Evolutionary conservation across 2,329 filamentous ascomycete genomes (phyloP), one percentile per base, ranked within the genome.

Genomic region (Colletotrichum godetiae): DNA sequence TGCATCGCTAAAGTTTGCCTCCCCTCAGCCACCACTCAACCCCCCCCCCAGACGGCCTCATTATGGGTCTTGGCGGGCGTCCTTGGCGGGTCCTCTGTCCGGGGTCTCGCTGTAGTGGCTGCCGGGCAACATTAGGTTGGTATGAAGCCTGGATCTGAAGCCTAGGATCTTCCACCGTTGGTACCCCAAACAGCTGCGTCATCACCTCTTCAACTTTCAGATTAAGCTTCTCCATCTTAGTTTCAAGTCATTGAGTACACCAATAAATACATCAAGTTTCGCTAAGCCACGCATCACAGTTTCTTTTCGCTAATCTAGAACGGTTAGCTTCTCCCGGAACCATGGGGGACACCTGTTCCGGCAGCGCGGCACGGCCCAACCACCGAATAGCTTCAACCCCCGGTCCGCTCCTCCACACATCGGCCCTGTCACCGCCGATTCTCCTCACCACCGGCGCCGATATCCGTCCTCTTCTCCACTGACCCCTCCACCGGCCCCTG

Each of bases 11-110:
- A 29, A 55, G 29, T 62, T 37, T n/a, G 22, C 31, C 10, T 29
- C 55, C 52, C 69, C 42, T 69, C 69, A 42, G 65, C 65, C 65
- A 69, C 69, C 31, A 13, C 29, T 60, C 57, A 3, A 6, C 12
- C 12, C 31, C 49, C 12, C 31, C 49, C 58, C 56, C 27, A 35
- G 64, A 57, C 52, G 68, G 68, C 68, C 68, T 72, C 64, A 58
- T n/a, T 63, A 24, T 64, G 59, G 53, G 52, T 63, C 69, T 72
- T 72, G 69, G 69, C 66, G 59, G 65, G 66, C n/a, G 42, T 6
- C 24, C 27, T 49, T 37, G 33, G 69, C 66, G 69, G 59, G 69
- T 29, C 66, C 27, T 10, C 57, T 72, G 61, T 59, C 64, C 57
- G 68, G 64, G 68, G 64, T 57, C 65, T 24, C 59, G 53, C 59